Base-by-base conservation (phyloP, 75 land plant genomes). In the Sequoia sempervirens region DNA sequence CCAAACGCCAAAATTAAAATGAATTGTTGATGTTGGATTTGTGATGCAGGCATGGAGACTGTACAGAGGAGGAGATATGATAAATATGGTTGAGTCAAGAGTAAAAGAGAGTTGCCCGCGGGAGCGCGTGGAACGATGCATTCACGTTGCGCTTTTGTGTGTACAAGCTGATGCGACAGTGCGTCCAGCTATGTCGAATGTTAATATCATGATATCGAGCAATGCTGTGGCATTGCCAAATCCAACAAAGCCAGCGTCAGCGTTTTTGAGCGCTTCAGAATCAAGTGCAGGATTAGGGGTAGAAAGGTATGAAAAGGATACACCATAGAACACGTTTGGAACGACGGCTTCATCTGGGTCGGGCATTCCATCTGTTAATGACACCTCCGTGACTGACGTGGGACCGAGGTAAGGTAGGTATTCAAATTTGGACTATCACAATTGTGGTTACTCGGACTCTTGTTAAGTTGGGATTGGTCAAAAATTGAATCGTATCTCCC, bases 121-220 rank as follows among this genome's bases (percentile, higher is more conserved):
- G 0, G 72, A 37, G 20, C 85, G 85, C 64, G 80, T 82, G 1
- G 3, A 80, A 45, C 85, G 90, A 23, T 86, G 86, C 79, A 82
- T 90, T 14, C 91, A 88, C 1, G 34, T 92, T 0, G 90, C 88
- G 30, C 74, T 92, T 1, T 50, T 92, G 28, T 92, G 91, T 40
- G 89, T 90, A 10, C 91, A 92, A 85, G 90, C 84, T 26, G 18
- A 30, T 28, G 54, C 91, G 8, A 70, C 12, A 12, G 83, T 85
- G 32, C 79, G 90, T 45, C 93, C 91, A 15, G 83, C 45, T 26
- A 89, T 92, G 84, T 84, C 83, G 5, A 56, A 26, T 1, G 87
- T 92, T 14, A 81, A 85, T 5, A 79, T 75, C 37, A 86, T 85
- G 91, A 54, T 92, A 14, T 84, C 81, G 14, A 92, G 87, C 73